Conservation (phyloP, 2,329 filamentous ascomycete species). For the Aureobasidium sp. region DNA sequence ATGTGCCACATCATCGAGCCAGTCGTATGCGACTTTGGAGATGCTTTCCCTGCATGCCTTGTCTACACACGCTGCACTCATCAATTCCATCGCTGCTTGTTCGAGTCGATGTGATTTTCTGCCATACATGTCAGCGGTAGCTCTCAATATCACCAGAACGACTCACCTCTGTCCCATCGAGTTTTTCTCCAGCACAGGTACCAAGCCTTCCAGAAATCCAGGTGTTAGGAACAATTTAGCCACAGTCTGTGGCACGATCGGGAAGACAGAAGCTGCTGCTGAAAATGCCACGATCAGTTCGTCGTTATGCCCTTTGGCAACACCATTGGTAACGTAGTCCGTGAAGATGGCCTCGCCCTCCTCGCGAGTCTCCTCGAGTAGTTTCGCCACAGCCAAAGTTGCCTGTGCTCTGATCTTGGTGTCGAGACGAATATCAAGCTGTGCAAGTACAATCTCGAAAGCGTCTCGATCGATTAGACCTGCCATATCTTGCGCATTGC, state of each 20-base stretch:
- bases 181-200: conserved; percentile 65
- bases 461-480: conserved; percentile 65
- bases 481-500: conserved; percentile 51
- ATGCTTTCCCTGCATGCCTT: conserved; percentile 75
- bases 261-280: conserved; percentile 81
- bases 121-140: conserved; percentile 28
- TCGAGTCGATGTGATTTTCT: conserved; percentile 83
- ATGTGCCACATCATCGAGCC: conserved; percentile 78
- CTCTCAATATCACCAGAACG: background rate
- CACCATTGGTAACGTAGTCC: conserved; percentile 66
- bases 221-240: conserved; percentile 79
- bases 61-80: conserved; percentile 88
- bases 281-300: conserved; percentile 90
- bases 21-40: conserved; percentile 74
- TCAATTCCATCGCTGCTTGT: conserved; percentile 76
- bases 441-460: conserved; percentile 78
- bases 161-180: conserved; percentile 28
- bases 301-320: conserved; percentile 71
- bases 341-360: conserved; percentile 57
- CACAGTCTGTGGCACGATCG: conserved; percentile 69
- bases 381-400: conserved; percentile 72
- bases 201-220: conserved; percentile 72
- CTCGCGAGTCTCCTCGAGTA: conserved; percentile 69
- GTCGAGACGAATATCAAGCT: conserved; percentile 75
- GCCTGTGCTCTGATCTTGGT: conserved; percentile 71